These are phyloP conservation scores for Pseudopyricularia cyperi DNA, from an alignment of 2,329 filamentous ascomycete species.

Conservation along the genomic window DNA sequence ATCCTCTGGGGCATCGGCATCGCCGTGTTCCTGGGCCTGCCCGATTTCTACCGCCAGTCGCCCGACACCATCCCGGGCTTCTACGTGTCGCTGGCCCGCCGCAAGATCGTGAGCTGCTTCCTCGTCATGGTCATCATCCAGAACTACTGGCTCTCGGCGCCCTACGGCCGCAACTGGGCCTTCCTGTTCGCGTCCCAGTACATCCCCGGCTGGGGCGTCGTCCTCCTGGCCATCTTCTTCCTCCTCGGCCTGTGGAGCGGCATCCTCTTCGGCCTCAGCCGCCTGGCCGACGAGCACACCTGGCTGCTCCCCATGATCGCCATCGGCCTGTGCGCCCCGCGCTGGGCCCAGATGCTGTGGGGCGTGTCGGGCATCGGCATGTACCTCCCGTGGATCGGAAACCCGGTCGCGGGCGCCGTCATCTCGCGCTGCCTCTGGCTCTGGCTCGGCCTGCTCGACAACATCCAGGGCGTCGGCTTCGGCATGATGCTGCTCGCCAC, in stretches of 20 bases:
- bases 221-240: not conserved
- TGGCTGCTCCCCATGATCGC: not conserved
- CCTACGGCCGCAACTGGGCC: slow-evolving; percentile 54
- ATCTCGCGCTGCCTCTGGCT: slow-evolving; percentile 37
- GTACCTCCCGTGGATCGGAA: not conserved
- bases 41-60: slow-evolving; percentile 24
- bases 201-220: not conserved
- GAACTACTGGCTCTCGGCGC: slow-evolving; percentile 54
- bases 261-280: not conserved
- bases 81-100: slow-evolving; percentile 46
- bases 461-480: slow-evolving; percentile 51
- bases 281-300: not conserved
- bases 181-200: slow-evolving; percentile 39
- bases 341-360: not conserved
- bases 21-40: slow-evolving; percentile 25
- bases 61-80: slow-evolving; percentile 53
- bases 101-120: slow-evolving; percentile 57
- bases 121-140: slow-evolving; percentile 50
- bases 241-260: not conserved
- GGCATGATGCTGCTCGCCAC: slow-evolving; percentile 57
- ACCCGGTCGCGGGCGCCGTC: not conserved
- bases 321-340: not conserved
- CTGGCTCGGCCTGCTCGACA: slow-evolving; percentile 54
- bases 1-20: slow-evolving; percentile 14
- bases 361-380: not conserved